Evolutionary conservation across 108 stramenopile species (phyloP).

Genomic region (Nitzschia sp.): DNA sequence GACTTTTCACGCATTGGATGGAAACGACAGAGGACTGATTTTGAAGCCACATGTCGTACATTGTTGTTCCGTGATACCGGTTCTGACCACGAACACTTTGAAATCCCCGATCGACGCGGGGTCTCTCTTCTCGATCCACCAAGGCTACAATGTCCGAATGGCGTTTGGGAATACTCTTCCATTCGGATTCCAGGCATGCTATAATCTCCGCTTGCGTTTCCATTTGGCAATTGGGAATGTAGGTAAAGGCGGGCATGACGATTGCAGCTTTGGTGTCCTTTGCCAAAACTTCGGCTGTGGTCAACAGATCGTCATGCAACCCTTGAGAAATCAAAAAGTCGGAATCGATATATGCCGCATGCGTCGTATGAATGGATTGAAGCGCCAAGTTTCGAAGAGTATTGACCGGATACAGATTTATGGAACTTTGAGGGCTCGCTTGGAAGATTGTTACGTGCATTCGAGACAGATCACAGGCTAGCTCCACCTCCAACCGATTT

Average conservation of each 20-base stretch:
- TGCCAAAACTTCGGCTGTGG: slow-evolving; percentile 13
- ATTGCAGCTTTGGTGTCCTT: slow-evolving; percentile 49
- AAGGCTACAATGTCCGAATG: slow-evolving; percentile 37
- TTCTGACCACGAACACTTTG: slow-evolving; percentile 10
- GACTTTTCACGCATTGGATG: slow-evolving; percentile 60
- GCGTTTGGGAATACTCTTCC: slow-evolving; percentile 50
- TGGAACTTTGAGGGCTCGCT: background rate
- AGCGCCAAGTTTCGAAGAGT: slow-evolving; percentile 79
- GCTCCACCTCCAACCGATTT: background rate
- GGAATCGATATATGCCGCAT: slow-evolving; percentile 79
- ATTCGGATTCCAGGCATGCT: slow-evolving; percentile 20
- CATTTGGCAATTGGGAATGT: slow-evolving; percentile 18
- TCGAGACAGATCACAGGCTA: slow-evolving; percentile 6
- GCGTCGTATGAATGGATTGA: slow-evolving; percentile 52
- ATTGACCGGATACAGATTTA: slow-evolving; percentile 80
- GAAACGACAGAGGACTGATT: slow-evolving; percentile 40
- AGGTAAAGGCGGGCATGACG: slow-evolving; percentile 73
- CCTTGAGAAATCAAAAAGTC: slow-evolving; percentile 79
- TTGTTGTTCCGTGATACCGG: slow-evolving; percentile 72
- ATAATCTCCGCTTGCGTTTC: background rate
- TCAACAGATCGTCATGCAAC: slow-evolving; percentile 51
- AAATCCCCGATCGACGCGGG: slow-evolving; percentile 6
- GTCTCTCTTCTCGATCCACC: background rate
- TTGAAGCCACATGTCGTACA: slow-evolving; percentile 48
- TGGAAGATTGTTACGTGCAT: background rate